Percentiles rank a stretch among this genome's conserved stretches.
phyloP scores from a whole-genome alignment of 2,329 filamentous ascomycete species.

The Xylariaceae sp. region DNA sequence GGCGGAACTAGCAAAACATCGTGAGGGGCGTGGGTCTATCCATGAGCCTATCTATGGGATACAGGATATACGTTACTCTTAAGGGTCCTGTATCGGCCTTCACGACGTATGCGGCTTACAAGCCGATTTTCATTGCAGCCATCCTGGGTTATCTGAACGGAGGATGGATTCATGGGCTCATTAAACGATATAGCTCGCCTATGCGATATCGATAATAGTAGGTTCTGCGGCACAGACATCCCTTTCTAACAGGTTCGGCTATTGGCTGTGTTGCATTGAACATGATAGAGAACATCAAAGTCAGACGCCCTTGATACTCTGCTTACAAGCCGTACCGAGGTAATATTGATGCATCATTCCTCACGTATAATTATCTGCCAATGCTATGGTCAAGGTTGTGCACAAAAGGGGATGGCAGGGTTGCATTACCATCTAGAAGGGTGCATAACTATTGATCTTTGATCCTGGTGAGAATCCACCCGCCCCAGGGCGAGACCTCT shows the following conservation, averaged over 20 bases:
- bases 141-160: slow-evolving; percentile 3
- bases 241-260: not conserved
- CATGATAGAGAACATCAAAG: slow-evolving; percentile 3
- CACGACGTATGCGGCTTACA: slow-evolving; percentile 8
- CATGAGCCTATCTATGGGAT: too few species aligned
- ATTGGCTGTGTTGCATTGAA: not conserved
- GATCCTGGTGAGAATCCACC: slow-evolving; percentile 10
- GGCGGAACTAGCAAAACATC: not conserved
- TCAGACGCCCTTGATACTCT: slow-evolving; percentile 19
- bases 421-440: slow-evolving; percentile 3
- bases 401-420: slow-evolving; percentile 5
- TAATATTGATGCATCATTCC: slow-evolving; percentile 21
- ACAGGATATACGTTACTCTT: too few species aligned
- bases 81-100: slow-evolving; percentile 1
- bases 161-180: not conserved
- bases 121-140: slow-evolving; percentile 14
- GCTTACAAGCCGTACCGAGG: too few species aligned
- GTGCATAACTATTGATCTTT: slow-evolving; percentile 1
- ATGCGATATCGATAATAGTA: not conserved
- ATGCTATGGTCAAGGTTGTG: slow-evolving; percentile 2
- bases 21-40: slow-evolving; percentile 21
- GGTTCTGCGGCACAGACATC: slow-evolving; percentile 9
- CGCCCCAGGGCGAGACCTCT: slow-evolving; percentile 1
- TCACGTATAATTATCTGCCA: too few species aligned
- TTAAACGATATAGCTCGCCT: not conserved